Evolutionary conservation across 2,329 filamentous ascomycete species (phyloP), one percentile per base, ranked within the genome.

Genomic region (Epichloe sp.): DNA sequence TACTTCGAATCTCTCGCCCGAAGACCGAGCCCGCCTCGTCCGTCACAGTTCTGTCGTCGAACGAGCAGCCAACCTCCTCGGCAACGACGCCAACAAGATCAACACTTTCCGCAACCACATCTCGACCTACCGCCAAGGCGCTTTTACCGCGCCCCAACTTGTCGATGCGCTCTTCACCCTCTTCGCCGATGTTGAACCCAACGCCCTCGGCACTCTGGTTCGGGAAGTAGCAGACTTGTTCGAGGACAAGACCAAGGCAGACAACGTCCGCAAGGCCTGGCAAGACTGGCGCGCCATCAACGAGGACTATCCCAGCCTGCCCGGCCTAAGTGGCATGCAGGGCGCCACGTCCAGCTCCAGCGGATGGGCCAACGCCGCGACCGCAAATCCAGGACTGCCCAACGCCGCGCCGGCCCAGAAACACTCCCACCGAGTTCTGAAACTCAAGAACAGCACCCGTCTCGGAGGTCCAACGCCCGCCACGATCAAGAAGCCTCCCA

Each of bases 271-370:
- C 26, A 85, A 85, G 60, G 88, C 90, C 1, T 96, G 91, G 89
- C 88, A 88, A 59, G 87, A 95, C 67, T 96, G 91, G 88, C 87
- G 88, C 45, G 89, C 89, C 38, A 93, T 95, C 68, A 94, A 95
- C 58, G 90, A 96, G 67, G 90, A 96, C 64, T 97, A 96, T 59
- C 91, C 91, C 0, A 88, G 86, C 2, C 73, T 97, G 1, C 90
- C 91, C 1, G 85, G 85, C 0, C 77, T 87, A 0, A 78, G 79
- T 50, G 84, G 85, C 48, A 79, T 84, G 67, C 76, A 82, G 38
- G 82, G 83, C 26, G 75, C 72, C 4, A 77, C 77, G 0, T 77
- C 76, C 0, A 69, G 74, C 8, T 76, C 69, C 10, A 77, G 71
- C 51, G 78, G 78, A 53, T 80, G 85, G 81, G 81, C 66, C 56